Evolutionary conservation across 2,329 filamentous ascomycete species (phyloP).

Genomic region (Colletotrichum liriopes): DNA sequence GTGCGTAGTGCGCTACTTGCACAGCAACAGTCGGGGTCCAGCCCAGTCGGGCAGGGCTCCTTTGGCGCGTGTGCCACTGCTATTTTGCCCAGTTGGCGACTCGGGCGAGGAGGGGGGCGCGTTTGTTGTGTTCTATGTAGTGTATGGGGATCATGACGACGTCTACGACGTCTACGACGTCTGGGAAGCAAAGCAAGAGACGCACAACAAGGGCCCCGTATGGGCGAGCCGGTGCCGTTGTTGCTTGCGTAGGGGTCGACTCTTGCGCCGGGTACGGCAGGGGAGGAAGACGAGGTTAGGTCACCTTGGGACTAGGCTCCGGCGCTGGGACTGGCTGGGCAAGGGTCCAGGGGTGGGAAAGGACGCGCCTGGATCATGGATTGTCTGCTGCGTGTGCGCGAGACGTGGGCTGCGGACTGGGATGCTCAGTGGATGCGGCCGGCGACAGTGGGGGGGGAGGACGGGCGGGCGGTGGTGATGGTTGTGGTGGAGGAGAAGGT

Average conservation of each 20-base stretch:
- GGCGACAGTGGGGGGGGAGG: not conserved
- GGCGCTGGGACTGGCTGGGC: slow-evolving; percentile 13
- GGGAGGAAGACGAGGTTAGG: not conserved
- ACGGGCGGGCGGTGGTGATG: not conserved
- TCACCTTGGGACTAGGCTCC: slow-evolving; percentile 15
- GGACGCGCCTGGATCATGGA: slow-evolving; percentile 16
- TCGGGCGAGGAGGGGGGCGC: not conserved
- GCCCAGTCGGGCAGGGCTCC: slow-evolving; percentile 39
- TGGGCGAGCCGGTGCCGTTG: slow-evolving; percentile 7
- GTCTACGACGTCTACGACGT: slow-evolving; percentile 40
- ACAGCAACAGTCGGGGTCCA: slow-evolving; percentile 27
- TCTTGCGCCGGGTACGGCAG: slow-evolving; percentile 13
- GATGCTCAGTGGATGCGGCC: slow-evolving; percentile 4
- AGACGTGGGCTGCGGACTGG: not conserved
- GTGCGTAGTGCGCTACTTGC: not conserved
- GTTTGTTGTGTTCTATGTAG: not conserved
- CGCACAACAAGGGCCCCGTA: not conserved
- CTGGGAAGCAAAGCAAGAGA: slow-evolving; percentile 25
- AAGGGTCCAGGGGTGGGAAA: slow-evolving; percentile 1
- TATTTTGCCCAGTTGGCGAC: not conserved
- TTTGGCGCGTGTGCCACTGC: slow-evolving; percentile 33
- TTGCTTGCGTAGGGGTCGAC: not conserved
- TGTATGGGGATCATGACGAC: slow-evolving; percentile 35
- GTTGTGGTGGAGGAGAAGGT: too few species aligned
- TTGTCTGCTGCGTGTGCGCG: slow-evolving; percentile 3